phyloP scores from a whole-genome alignment of 345 rosid genomes.

The Dovyalis caffra region DNA sequence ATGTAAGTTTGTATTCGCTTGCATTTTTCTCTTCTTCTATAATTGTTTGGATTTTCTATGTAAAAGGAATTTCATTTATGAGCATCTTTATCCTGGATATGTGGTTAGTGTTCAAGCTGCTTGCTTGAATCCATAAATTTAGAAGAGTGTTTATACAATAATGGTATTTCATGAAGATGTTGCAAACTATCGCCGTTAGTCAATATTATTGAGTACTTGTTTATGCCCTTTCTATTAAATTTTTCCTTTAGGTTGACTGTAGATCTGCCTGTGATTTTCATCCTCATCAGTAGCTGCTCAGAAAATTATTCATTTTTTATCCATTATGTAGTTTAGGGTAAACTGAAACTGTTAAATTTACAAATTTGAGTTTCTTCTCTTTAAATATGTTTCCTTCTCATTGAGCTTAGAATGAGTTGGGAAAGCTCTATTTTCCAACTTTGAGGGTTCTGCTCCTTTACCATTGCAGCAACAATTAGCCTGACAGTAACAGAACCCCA shows the following conservation, averaged over 20 bases:
- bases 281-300: neutral
- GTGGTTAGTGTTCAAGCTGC: neutral
- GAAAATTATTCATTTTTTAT: neutral
- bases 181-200: neutral
- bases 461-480: neutral
- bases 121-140: neutral
- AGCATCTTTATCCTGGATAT: neutral
- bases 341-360: neutral
- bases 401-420: neutral
- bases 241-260: neutral
- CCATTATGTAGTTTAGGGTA: neutral
- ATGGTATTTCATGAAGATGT: neutral
- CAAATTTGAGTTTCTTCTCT: neutral
- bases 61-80: neutral
- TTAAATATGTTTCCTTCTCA: neutral
- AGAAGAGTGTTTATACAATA: neutral
- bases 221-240: neutral
- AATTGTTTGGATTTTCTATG: neutral
- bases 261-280: neutral
- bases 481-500: neutral
- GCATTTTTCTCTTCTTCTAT: neutral
- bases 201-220: neutral
- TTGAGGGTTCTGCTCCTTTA: neutral
- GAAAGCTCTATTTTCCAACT: neutral
- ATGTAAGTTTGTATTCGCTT: slow-evolving; percentile 51